Evolutionary conservation across 169 alveolate genomes (phyloP).

Genomic region (Pseudocohnilembus persalinus): DNA sequence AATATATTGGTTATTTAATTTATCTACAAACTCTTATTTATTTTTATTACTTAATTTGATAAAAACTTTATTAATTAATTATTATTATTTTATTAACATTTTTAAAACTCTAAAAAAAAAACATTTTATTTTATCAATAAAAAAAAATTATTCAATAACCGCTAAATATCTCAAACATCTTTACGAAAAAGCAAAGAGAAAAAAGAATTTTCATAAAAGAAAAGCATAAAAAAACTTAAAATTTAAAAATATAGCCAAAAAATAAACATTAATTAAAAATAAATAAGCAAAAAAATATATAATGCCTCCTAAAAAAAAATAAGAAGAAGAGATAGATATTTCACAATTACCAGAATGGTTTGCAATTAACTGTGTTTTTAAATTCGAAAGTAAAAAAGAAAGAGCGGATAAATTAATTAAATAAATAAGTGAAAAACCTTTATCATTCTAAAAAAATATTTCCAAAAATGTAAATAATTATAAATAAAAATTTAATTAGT

Average conservation of each 20-base stretch:
- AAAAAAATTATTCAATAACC: no score
- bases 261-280: neutral
- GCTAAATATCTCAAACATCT: no score
- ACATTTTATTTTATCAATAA: neutral
- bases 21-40: neutral
- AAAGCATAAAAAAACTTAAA: neutral
- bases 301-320: constrained; percentile 45
- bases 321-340: constrained; percentile 53
- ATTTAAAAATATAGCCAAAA: neutral
- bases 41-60: neutral
- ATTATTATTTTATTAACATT: no score
- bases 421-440: constrained; percentile 13
- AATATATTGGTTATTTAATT: no score
- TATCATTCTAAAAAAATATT: constrained; percentile 40
- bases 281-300: neutral
- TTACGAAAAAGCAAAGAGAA: no score
- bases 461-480: constrained; percentile 33
- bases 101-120: no score
- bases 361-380: constrained; percentile 30
- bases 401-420: constrained; percentile 20
- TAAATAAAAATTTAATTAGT: no score
- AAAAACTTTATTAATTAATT: no score
- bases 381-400: constrained; percentile 23
- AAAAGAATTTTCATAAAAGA: no score
- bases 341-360: constrained; percentile 46